A percentile compares a stretch with the other conserved stretches of the same genome.
phyloP scores from a whole-genome alignment of 2,329 filamentous ascomycete species.

The Apiospora saccharicola region DNA sequence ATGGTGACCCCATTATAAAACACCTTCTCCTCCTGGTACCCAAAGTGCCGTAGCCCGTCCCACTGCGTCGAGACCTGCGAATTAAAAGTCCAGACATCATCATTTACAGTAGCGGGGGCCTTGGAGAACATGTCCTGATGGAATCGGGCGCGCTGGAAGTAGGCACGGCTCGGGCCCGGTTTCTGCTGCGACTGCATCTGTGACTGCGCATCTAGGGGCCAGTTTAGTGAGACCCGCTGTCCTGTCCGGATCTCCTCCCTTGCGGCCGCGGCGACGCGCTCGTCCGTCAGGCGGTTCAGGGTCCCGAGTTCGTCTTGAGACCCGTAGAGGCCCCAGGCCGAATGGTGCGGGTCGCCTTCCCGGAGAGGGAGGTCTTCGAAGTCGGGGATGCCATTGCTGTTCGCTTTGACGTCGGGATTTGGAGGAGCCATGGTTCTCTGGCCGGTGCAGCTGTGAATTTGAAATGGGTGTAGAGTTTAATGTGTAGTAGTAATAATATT shows the following conservation, averaged over 20 bases:
- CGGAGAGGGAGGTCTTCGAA: conserved; percentile 35
- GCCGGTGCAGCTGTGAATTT: not conserved
- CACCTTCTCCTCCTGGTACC: conserved; percentile 23
- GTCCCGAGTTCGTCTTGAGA: conserved; percentile 22
- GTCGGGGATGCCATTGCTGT: conserved; percentile 52
- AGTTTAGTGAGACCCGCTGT: conserved; percentile 65
- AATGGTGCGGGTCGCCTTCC: conserved; percentile 19
- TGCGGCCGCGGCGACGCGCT: conserved; percentile 49
- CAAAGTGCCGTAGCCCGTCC: conserved; percentile 31
- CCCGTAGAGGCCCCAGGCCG: conserved; percentile 26
- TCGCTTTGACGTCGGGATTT: conserved; percentile 41
- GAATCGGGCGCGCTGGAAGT: conserved; percentile 64
- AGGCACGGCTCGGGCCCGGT: conserved; percentile 54
- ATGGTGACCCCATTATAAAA: conserved; percentile 42
- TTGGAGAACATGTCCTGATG: conserved; percentile 61
- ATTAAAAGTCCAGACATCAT: conserved; percentile 58
- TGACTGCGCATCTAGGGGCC: conserved; percentile 58
- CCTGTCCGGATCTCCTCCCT: conserved; percentile 62
- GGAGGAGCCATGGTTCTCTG: conserved; percentile 36
- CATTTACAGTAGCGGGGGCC: conserved; percentile 61
- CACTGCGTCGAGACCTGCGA: conserved; percentile 26
- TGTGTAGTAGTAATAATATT: too few relatives aligned
- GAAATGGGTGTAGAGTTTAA: not conserved
- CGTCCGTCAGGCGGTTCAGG: conserved; percentile 22
- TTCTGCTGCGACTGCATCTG: conserved; percentile 51